These are phyloP conservation scores for Hymenoscyphus occultus DNA, from an alignment of 2,329 filamentous ascomycete species.

Conservation along the genomic window DNA sequence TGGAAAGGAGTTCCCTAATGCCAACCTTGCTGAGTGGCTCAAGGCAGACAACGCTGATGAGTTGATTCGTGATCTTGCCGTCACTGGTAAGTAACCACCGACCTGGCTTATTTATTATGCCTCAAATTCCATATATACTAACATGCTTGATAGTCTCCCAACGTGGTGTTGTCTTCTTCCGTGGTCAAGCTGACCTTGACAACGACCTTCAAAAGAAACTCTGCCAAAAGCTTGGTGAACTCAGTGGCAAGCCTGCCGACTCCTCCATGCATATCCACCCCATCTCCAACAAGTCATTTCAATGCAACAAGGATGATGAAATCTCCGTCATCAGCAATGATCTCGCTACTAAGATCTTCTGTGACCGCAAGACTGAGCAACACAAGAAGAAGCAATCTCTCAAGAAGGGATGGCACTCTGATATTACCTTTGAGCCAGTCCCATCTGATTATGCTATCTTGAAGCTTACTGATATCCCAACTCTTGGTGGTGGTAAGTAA, in stretches of 20 bases:
- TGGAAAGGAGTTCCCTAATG: conserved; percentile 57
- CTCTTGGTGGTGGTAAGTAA: conserved; percentile 45
- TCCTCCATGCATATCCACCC: conserved; percentile 55
- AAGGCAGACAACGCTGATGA: conserved; percentile 60
- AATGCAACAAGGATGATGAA: conserved; percentile 47
- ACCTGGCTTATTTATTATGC: conserved; percentile 35
- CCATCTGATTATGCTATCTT: conserved; percentile 54
- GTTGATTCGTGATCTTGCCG: conserved; percentile 58
- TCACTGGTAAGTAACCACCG: conserved; percentile 44
- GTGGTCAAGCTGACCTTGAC: conserved; percentile 46
- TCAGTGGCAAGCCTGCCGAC: conserved; percentile 55
- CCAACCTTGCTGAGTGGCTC: conserved; percentile 59
- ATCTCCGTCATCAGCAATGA: conserved; percentile 62
- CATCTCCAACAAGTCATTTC: conserved; percentile 44
- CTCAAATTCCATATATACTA: neutral
- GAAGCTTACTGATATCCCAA: conserved; percentile 47
- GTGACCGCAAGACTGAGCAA: conserved; percentile 39
- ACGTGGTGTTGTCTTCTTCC: conserved; percentile 53
- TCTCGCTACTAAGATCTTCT: conserved; percentile 50
- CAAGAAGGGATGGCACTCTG: conserved; percentile 51
- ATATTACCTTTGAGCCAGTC: conserved; percentile 53
- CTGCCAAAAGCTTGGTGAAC: conserved; percentile 50
- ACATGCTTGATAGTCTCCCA: conserved; percentile 56
- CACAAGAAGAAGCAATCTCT: conserved; percentile 44
- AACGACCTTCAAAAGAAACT: conserved; percentile 46